These are phyloP conservation scores for Elymus sibiricus DNA, from an alignment of 176 grass and related monocot species.

Conservation along the genomic window DNA sequence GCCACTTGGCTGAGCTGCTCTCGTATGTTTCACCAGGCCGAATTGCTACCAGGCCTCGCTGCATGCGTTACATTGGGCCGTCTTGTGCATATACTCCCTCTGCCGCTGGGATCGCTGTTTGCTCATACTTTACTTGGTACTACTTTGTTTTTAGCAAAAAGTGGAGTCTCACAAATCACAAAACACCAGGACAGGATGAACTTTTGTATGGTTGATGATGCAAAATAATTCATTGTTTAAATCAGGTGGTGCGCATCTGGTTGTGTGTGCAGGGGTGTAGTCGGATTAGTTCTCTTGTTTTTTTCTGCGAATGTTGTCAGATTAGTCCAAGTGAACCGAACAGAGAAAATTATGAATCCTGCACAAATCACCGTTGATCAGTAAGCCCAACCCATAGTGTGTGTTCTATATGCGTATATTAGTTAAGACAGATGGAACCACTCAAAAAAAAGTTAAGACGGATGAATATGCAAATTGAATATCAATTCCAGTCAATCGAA, in stretches of 20 bases:
- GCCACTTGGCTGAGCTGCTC: no score
- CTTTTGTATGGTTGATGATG: neutral
- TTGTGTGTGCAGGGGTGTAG: neutral
- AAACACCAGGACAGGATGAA: no score
- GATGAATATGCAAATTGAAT: no score
- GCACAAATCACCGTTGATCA: neutral
- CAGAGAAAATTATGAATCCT: neutral
- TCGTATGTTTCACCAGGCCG: neutral
- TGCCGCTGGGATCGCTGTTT: neutral
- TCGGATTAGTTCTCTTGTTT: neutral
- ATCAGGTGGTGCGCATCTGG: neutral
- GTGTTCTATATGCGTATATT: neutral
- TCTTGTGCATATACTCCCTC: neutral
- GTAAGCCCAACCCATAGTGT: neutral
- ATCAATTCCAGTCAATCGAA: no score
- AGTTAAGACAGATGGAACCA: no score
- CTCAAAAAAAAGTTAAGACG: no score
- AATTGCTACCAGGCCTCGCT: neutral
- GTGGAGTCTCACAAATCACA: no score
- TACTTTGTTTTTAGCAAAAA: no score
- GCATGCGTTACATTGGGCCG: neutral
- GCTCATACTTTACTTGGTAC: neutral
- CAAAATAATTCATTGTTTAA: neutral
- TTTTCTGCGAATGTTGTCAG: no score
- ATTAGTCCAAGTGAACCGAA: neutral